Evolutionary conservation across 2,329 filamentous ascomycete genomes (phyloP).

Genomic region (Myriangium duriaei): DNA sequence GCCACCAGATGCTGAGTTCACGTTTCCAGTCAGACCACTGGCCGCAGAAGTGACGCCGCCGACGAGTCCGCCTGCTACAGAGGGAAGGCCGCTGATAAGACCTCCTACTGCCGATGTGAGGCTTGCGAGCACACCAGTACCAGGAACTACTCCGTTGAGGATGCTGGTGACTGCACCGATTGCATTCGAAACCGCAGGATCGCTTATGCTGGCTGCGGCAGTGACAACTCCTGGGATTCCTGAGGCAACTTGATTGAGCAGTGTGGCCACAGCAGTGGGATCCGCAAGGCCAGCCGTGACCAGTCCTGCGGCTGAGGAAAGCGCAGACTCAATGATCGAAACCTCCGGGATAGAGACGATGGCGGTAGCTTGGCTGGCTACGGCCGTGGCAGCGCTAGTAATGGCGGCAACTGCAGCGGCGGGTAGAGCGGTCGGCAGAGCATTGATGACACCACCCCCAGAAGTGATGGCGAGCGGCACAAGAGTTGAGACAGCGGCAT

Average conservation of each 20-base stretch:
- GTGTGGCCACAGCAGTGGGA: background rate
- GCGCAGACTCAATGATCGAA: background rate
- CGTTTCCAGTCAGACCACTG: background rate
- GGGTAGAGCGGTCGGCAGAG: constrained; percentile 1
- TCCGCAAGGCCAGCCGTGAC: background rate
- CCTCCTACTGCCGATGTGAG: no score
- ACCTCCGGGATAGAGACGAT: constrained; percentile 1
- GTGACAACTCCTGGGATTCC: background rate
- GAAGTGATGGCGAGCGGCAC: constrained; percentile 5
- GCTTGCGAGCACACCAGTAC: no score
- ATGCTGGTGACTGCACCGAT: background rate
- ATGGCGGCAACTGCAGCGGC: constrained; percentile 1
- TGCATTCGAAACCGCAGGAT: background rate
- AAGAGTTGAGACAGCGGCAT: constrained; percentile 6
- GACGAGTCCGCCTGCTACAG: background rate
- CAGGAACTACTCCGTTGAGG: background rate
- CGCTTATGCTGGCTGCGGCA: background rate
- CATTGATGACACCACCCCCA: constrained; percentile 1
- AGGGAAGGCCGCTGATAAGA: no score
- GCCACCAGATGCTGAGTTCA: background rate
- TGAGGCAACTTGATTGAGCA: constrained; percentile 1
- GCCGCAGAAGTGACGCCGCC: background rate
- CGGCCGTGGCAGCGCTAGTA: background rate
- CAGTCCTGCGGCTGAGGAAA: background rate
- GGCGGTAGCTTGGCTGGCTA: background rate